Evolutionary conservation across 108 stramenopile species (phyloP), one percentile per base, ranked within the genome.

Genomic region (Nitzschia sp.): DNA sequence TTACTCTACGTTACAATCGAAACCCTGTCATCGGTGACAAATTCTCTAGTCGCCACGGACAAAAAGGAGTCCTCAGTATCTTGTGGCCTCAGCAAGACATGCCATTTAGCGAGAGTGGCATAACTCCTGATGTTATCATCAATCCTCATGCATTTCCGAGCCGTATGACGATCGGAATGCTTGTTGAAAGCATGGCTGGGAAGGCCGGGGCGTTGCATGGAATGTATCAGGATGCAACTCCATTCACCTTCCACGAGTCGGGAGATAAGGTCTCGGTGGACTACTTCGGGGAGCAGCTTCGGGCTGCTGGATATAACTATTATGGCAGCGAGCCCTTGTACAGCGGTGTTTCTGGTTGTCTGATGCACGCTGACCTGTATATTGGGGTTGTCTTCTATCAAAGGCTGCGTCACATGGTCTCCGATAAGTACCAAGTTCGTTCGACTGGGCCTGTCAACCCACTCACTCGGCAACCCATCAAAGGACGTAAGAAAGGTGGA

Each of bases 81-180:
- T 71, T 99, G 46, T 99, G 99, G 99, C 99, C 99, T 6, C 97
- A 98, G 67, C 85, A 87, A 9, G 97, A 99, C 67, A 99, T 99
- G 99, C 98, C 99, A 11, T 98, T 98, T 77, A 95, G 93, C 54
- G 99, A 99, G 80, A 84, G 88, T 65, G 99, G 98, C 17, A 98
- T 99, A 32, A 78, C 84, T 34, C 99, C 99, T 1, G 99, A 99
- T 79, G 75, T 98, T 21, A 97, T 99, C 61, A 98, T 99, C 85
- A 99, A 99, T 70, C 99, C 99, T 6, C 99, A 98, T 70, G 83
- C 92, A 26, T 99, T 98, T 54, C 98, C 98, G 1, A 96, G 93
- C 70, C 95, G 97, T 47, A 98, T 99, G 97, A 98, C 98, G 5
- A 98, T 99, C 64, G 99, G 99, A 28, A 99, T 99, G 99, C 84